Conservation (phyloP, 2,329 filamentous ascomycete genomes). For the Dothideomycetidae sp. region DNA sequence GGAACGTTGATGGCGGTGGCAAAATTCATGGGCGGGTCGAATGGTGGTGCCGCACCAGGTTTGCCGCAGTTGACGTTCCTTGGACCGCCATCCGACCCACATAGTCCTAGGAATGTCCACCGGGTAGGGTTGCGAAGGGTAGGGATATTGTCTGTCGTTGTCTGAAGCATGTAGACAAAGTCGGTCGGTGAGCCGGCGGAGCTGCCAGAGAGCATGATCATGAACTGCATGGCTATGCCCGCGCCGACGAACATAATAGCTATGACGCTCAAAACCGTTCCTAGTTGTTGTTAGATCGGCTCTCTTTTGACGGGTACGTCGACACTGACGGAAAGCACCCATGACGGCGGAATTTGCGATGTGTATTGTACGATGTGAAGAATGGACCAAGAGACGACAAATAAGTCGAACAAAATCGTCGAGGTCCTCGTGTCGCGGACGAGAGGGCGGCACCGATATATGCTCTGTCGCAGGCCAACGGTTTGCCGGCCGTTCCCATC, state of each 20-base stretch:
- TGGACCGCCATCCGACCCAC: conserved; percentile 40
- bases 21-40: conserved; percentile 49
- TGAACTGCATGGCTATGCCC: conserved; percentile 49
- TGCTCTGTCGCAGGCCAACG: neutral
- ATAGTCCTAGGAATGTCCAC: conserved; percentile 87
- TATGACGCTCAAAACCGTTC: conserved; percentile 37
- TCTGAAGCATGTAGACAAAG: conserved; percentile 73
- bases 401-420: no score
- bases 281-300: neutral
- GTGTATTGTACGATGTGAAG: conserved; percentile 1
- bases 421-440: no score
- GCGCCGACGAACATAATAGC: conserved; percentile 49
- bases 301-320: no score
- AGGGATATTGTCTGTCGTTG: conserved; percentile 48
- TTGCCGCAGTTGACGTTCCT: conserved; percentile 48
- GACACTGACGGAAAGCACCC: conserved; percentile 1
- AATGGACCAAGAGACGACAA: neutral
- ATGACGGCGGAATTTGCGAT: neutral
- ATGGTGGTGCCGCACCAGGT: conserved; percentile 49
- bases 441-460: no score
- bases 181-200: conserved; percentile 45
- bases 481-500: neutral
- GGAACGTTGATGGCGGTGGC: conserved; percentile 40
- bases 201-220: conserved; percentile 48
- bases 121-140: conserved; percentile 47